Base-by-base conservation (phyloP, 2,329 filamentous ascomycete genomes). In the Ilyonectria robusta region DNA sequence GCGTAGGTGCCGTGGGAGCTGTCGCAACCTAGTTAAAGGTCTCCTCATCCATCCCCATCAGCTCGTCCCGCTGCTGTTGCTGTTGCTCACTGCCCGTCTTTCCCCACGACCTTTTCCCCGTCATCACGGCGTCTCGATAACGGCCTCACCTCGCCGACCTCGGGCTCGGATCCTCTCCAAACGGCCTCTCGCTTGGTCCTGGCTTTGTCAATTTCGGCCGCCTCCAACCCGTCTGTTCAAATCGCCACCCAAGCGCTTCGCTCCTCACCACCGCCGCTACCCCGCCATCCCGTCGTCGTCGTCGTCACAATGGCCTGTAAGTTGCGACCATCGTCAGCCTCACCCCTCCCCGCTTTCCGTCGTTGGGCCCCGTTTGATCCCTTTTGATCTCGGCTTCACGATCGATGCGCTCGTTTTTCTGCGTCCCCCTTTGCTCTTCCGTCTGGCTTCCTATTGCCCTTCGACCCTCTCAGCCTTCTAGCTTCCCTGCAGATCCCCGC, bases 241-340 rank as follows among this genome's bases (percentile, higher is more conserved):
- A 13, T 40, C 13, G 4, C 26, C 26, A 17, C n/a, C 48, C 26
- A 53, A 53, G 50, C 54, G 21, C 21, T 29, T 53, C 50, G 9
- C 29, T 19, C 33, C n/a, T 31, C 53, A 56, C 35, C 53, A 56
- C 53, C 35, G 26, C 35, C 35, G 17, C 48, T 74, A 76, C 75
- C 74, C 75, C 73, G 72, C 74, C 77, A 76, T 71, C 68, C 29
- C 29, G 29, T 40, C 46, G 48, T 55, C 46, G 48, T 55, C 37
- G 48, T 63, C 61, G 55, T 62, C 68, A 70, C 72, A 67, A 78
- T 78, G 77, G 78, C 76, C 67, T 76, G 77, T 78, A 75, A 76
- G 77, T 78, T 70, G 73, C 63, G 68, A 70, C 66, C 67, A 70
- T 70, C 67, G 67, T 50, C 71, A 76, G 74, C 73, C 72, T 76